A percentile compares a stretch with the other conserved stretches of the same genome.
Conservation (phyloP, 306 rosid genomes). For the Prunus fruticosa region DNA sequence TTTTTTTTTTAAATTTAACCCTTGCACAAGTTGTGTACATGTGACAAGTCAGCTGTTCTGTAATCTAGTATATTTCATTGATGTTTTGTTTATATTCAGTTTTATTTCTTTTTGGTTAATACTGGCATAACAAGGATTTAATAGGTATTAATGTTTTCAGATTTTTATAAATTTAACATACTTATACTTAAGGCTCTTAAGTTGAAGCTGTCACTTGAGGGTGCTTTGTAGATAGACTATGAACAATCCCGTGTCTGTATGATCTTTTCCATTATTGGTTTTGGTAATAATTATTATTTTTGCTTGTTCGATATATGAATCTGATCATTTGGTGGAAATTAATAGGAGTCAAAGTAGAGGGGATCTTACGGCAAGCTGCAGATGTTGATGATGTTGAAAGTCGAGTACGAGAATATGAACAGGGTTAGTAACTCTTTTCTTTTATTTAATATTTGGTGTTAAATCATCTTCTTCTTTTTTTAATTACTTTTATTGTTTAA, state of each 20-base stretch:
- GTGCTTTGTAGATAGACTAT: neutral
- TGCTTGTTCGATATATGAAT: slow-evolving; percentile 16
- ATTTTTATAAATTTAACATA: neutral
- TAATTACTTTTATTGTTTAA: slow-evolving; percentile 8
- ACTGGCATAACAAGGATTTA: neutral
- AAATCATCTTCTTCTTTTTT: neutral
- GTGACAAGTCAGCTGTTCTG: neutral
- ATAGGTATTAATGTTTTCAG: neutral
- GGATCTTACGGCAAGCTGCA: slow-evolving; percentile 97
- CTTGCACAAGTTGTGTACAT: too few species aligned
- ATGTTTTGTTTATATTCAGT: neutral
- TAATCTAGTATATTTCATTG: neutral
- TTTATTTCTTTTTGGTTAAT: neutral
- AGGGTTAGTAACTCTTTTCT: slow-evolving; percentile 47
- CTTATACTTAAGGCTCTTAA: neutral
- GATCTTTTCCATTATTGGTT: slow-evolving; percentile 20
- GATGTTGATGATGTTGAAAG: slow-evolving; percentile 93
- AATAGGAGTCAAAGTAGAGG: slow-evolving; percentile 85
- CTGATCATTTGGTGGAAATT: slow-evolving; percentile 19
- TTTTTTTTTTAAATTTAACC: too few species aligned
- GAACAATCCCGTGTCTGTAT: neutral
- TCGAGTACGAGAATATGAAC: slow-evolving; percentile 84
- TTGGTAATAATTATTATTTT: neutral
- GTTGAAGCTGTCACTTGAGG: neutral
- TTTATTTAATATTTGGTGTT: slow-evolving; percentile 6